A percentile compares a stretch with the other conserved stretches of the same genome.
phyloP scores from a whole-genome alignment of 1,284 basidiomycete genomes.

The Ustilago sp. region DNA sequence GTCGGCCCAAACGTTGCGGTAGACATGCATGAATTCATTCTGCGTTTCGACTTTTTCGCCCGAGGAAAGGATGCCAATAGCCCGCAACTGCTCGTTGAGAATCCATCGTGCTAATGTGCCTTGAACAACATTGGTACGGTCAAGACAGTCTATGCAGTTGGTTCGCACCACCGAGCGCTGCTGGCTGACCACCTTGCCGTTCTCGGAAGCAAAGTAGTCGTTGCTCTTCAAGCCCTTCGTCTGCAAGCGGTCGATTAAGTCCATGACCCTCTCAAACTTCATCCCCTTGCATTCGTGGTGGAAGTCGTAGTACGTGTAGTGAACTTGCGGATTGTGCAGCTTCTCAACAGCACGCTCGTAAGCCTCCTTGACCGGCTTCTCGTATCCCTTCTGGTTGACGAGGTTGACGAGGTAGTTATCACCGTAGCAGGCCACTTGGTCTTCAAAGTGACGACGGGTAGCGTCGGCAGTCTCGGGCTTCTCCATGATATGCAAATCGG shows the following conservation, averaged over 20 bases:
- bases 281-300: conserved; percentile 95
- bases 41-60: conserved; percentile 64
- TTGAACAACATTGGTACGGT: conserved; percentile 97
- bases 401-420: conserved; percentile 87
- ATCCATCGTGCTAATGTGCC: conserved; percentile 64
- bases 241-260: conserved; percentile 82
- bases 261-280: conserved; percentile 91
- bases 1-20: conserved; percentile 97
- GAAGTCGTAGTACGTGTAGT: conserved; percentile 98
- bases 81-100: conserved; percentile 79
- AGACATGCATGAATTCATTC: conserved; percentile 75
- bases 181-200: conserved; percentile 43
- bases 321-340: conserved; percentile 77
- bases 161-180: conserved; percentile 72
- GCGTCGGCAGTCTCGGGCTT: conserved; percentile 81
- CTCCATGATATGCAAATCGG: conserved; percentile 96
- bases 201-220: conserved; percentile 55
- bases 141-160: conserved; percentile 83
- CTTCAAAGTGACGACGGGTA: conserved; percentile 80
- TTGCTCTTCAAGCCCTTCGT: conserved; percentile 76
- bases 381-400: conserved; percentile 94
- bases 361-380: conserved; percentile 94
- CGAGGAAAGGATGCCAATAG: conserved; percentile 62
- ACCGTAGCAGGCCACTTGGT: conserved; percentile 83
- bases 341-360: conserved; percentile 82